Evolutionary conservation across 768 basidiomycete species (phyloP).

Genomic region (Suillus ampliporus): DNA sequence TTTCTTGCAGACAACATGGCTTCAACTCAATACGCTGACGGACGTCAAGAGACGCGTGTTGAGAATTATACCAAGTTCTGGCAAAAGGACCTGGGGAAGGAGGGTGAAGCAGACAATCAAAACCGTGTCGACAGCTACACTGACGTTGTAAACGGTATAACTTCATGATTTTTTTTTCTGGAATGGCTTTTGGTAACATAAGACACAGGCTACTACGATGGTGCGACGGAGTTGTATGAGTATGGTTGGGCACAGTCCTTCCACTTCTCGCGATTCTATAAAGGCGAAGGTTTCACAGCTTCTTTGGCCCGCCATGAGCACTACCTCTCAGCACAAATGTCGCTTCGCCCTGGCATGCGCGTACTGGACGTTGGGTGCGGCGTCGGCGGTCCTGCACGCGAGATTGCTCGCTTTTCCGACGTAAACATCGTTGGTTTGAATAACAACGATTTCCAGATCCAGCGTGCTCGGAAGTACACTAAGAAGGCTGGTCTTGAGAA

Average conservation of each 20-base stretch:
- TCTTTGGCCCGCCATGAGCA: constrained; percentile 93
- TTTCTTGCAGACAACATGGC: constrained; percentile 4
- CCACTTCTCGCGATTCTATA: constrained; percentile 98
- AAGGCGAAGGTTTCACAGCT: constrained; percentile 78
- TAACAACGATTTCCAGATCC: constrained; percentile 96
- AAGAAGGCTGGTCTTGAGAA: constrained; percentile 72
- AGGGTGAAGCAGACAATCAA: constrained; percentile 67
- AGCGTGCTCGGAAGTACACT: constrained; percentile 86
- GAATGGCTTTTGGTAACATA: neutral
- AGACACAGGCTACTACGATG: constrained; percentile 90
- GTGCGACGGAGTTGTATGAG: constrained; percentile 94
- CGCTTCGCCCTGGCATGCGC: constrained; percentile 86
- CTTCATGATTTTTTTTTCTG: neutral
- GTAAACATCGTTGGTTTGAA: constrained; percentile 85
- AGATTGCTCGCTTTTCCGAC: constrained; percentile 92
- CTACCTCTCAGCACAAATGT: constrained; percentile 90
- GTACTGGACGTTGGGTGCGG: constrained; percentile 99
- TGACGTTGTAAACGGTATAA: constrained; percentile 89
- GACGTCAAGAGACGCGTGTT: constrained; percentile 69
- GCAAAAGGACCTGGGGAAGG: constrained; percentile 82
- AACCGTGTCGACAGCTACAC: constrained; percentile 83
- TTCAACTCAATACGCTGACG: constrained; percentile 50
- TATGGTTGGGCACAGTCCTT: constrained; percentile 92
- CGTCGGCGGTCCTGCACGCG: constrained; percentile 95
- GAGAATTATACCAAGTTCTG: constrained; percentile 91